These are phyloP conservation scores for Talaromyces thailandensis DNA, from an alignment of 495 filamentous ascomycete genomes.

Conservation along the genomic window DNA sequence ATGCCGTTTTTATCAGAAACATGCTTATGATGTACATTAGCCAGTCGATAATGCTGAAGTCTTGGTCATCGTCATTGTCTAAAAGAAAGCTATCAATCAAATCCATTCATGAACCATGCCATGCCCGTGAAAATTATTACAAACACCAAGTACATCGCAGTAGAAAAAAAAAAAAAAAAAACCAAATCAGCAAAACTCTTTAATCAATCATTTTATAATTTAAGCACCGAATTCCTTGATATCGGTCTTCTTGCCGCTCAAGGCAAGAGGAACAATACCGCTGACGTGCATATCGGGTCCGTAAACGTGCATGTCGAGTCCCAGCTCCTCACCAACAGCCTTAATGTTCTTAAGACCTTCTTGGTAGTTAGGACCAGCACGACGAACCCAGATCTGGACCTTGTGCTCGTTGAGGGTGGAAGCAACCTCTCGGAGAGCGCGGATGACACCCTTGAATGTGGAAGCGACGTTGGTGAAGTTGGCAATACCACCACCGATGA, in stretches of 20 bases:
- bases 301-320: constrained; percentile 91
- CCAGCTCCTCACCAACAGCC: constrained; percentile 84
- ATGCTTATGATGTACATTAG: neutral
- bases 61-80: constrained; percentile 1
- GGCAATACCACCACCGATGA: constrained; percentile 99
- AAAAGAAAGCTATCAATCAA: constrained; percentile 4
- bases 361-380: constrained; percentile 98
- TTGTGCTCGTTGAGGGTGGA: constrained; percentile 88
- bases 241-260: constrained; percentile 50
- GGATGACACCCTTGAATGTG: constrained; percentile 99
- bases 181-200: constrained; percentile 1
- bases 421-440: constrained; percentile 86
- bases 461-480: constrained; percentile 98
- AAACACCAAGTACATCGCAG: constrained; percentile 8
- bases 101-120: constrained; percentile 9
- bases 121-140: constrained; percentile 9
- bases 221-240: constrained; percentile 43
- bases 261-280: constrained; percentile 60
- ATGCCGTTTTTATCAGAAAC: neutral
- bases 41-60: neutral
- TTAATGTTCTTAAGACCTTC: constrained; percentile 99
- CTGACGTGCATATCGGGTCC: constrained; percentile 91
- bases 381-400: constrained; percentile 98
- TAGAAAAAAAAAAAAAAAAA: constrained; percentile 6
- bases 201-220: constrained; percentile 1